phyloP scores from a whole-genome alignment of 1,139 yeast species.

The Suhomyces bokatorum region DNA sequence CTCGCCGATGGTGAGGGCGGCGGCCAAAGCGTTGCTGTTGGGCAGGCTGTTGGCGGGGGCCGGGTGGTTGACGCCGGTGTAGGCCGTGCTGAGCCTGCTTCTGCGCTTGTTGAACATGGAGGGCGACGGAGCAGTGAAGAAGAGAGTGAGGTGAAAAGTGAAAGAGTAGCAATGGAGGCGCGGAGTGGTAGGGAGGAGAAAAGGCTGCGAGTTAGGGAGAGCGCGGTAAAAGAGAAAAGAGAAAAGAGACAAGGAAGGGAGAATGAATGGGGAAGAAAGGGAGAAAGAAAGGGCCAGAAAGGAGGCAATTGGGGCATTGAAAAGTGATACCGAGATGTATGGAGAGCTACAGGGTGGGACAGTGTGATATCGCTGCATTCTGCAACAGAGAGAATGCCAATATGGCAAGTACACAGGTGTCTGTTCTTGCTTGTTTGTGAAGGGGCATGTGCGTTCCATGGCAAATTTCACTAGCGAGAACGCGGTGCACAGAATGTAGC shows the following conservation, averaged over 20 bases:
- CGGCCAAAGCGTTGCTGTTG: conserved; percentile 45
- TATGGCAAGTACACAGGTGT: too few relatives aligned
- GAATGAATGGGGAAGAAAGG: not conserved
- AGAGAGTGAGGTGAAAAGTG: not conserved
- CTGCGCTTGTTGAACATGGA: conserved; percentile 39
- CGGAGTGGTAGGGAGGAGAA: not conserved
- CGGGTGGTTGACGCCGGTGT: conserved; percentile 47
- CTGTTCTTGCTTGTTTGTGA: too few relatives aligned
- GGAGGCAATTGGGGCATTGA: not conserved
- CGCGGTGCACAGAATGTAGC: not conserved
- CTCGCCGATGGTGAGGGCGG: conserved; percentile 48
- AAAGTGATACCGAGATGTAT: too few relatives aligned
- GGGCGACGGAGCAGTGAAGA: not conserved
- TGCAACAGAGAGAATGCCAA: too few relatives aligned
- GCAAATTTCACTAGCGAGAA: too few relatives aligned
- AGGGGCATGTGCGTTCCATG: not conserved
- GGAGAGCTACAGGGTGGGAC: too few relatives aligned
- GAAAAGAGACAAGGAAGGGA: not conserved
- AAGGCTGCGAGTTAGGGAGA: not conserved
- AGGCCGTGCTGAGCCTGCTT: conserved; percentile 39
- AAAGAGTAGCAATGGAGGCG: not conserved
- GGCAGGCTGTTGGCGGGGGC: conserved; percentile 40
- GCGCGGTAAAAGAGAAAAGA: not conserved
- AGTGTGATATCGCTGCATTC: too few relatives aligned
- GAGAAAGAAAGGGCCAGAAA: not conserved